These are phyloP conservation scores for Claviceps quebecensis DNA, from an alignment of 2,329 filamentous ascomycete species.

Conservation along the genomic window DNA sequence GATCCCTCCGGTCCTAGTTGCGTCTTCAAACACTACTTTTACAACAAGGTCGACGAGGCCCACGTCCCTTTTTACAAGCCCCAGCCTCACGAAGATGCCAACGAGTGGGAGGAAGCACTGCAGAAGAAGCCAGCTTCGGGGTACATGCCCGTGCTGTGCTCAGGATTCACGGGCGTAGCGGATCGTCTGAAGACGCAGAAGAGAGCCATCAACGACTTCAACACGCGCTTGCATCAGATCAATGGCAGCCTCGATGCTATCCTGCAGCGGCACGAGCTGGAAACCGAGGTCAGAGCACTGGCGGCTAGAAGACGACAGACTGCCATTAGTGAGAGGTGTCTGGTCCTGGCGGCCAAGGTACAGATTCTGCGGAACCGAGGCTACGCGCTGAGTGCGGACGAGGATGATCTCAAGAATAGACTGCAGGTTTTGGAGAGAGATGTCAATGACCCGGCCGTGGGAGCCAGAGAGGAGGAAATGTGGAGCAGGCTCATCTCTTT, in stretches of 20 bases:
- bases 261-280: slow-evolving; percentile 62
- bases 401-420: slow-evolving; percentile 64
- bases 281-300: slow-evolving; percentile 58
- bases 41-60: slow-evolving; percentile 67
- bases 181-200: slow-evolving; percentile 61
- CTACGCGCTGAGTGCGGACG: slow-evolving; percentile 64
- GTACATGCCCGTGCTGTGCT: slow-evolving; percentile 63
- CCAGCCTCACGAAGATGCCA: slow-evolving; percentile 53
- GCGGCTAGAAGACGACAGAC: slow-evolving; percentile 61
- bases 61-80: slow-evolving; percentile 66
- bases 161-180: slow-evolving; percentile 58
- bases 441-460: slow-evolving; percentile 60
- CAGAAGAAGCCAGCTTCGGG: slow-evolving; percentile 63
- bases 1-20: slow-evolving; percentile 53
- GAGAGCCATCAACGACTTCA: slow-evolving; percentile 53
- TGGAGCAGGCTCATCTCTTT: slow-evolving; percentile 71
- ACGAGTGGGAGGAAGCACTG: slow-evolving; percentile 73
- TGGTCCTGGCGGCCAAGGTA: slow-evolving; percentile 64
- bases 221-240: slow-evolving; percentile 62
- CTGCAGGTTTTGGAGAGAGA: slow-evolving; percentile 53
- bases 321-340: slow-evolving; percentile 56
- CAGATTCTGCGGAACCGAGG: slow-evolving; percentile 71
- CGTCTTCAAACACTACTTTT: slow-evolving; percentile 72
- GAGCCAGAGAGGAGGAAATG: slow-evolving; percentile 67
- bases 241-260: slow-evolving; percentile 60